Evolutionary conservation across 163 green algal genomes (phyloP), one percentile per base, ranked within the genome.

Genomic region (Scenedesmus sp.): DNA sequence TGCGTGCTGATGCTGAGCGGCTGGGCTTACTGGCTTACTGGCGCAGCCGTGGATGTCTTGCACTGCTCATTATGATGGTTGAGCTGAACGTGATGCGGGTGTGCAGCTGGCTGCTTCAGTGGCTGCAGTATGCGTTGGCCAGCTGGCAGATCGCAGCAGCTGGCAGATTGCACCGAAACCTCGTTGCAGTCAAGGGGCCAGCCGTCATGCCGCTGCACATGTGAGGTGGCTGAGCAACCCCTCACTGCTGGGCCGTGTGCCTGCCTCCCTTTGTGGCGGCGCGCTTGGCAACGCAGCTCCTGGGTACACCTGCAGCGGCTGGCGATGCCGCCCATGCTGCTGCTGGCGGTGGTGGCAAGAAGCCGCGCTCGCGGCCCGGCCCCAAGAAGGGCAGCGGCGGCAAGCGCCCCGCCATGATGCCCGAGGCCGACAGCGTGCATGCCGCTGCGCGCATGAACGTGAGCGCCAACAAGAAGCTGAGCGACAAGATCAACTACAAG

Each of bases 401-500:
- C 44, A 35, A 44, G 24, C 65, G 61, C 5, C 26, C 68, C 16
- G 30, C 30, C 59, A 40, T 51, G 73, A 35, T 93, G 37, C 86
- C 90, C 15, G 90, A 89, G 46, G 92, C 92, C 3, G 88, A 92
- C 24, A 93, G 87, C 87, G 90, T 90, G 65, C 85, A 83, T n/a
- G 95, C 93, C n/a, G 94, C 93, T 37, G 93, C 94, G 1, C 91
- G 91, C 42, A 83, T 83, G 43, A 91, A 94, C 72, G 82, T 96
- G 5, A 53, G 83, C 4, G 33, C 40, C 16, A 56, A 78, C 65
- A 94, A 94, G 79, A 94, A 94, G 79, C 90, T 96, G 40, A 94
- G 87, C 20, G 94, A 95, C 73, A 96, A 96, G 88, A 96, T 96
- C 85, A 96, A 96, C 93, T 96, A 96, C 88, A 92, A 79, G 18